A percentile compares a stretch with the other conserved stretches of the same genome.
Conservation (phyloP, 2,329 filamentous ascomycete species). For the Botrytis byssoidea region DNA sequence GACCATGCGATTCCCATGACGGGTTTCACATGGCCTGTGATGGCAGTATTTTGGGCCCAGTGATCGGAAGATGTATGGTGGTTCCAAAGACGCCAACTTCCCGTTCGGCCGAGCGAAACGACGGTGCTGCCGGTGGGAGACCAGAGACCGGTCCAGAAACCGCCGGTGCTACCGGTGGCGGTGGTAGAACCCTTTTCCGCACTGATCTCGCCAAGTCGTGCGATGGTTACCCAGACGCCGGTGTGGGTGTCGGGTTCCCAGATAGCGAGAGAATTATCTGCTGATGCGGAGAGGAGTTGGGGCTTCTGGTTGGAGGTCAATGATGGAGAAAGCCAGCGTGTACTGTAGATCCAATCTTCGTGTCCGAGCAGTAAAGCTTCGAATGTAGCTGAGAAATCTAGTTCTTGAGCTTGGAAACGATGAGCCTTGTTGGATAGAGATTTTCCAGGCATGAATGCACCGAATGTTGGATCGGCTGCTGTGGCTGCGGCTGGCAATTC, state of each 20-base stretch:
- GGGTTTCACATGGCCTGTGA: slow-evolving; percentile 80
- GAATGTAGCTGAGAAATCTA: slow-evolving; percentile 79
- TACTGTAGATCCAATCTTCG: slow-evolving; percentile 97
- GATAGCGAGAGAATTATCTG: slow-evolving; percentile 90
- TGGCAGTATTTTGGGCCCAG: slow-evolving; percentile 75
- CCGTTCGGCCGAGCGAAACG: slow-evolving; percentile 82
- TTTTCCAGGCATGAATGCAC: slow-evolving; percentile 62
- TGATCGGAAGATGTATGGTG: slow-evolving; percentile 58
- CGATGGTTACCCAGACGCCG: slow-evolving; percentile 86
- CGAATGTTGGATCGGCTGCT: slow-evolving; percentile 56
- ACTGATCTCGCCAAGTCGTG: slow-evolving; percentile 88
- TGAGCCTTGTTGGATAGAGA: slow-evolving; percentile 89
- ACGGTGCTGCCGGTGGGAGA: slow-evolving; percentile 72
- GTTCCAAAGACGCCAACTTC: slow-evolving; percentile 88
- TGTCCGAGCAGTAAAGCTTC: slow-evolving; percentile 92
- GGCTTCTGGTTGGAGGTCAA: slow-evolving; percentile 45
- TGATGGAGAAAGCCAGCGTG: slow-evolving; percentile 44
- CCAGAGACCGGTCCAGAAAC: slow-evolving; percentile 96
- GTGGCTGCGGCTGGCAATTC: slow-evolving; percentile 58
- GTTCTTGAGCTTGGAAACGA: slow-evolving; percentile 59
- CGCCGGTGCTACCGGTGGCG: slow-evolving; percentile 91
- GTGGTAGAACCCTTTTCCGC: slow-evolving; percentile 94
- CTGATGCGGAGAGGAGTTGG: slow-evolving; percentile 83
- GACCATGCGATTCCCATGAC: slow-evolving; percentile 86
- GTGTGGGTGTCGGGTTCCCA: slow-evolving; percentile 85